These are phyloP conservation scores for Cutaneotrichosporon mucoides DNA, from an alignment of 1,284 basidiomycete genomes.

Conservation along the genomic window DNA sequence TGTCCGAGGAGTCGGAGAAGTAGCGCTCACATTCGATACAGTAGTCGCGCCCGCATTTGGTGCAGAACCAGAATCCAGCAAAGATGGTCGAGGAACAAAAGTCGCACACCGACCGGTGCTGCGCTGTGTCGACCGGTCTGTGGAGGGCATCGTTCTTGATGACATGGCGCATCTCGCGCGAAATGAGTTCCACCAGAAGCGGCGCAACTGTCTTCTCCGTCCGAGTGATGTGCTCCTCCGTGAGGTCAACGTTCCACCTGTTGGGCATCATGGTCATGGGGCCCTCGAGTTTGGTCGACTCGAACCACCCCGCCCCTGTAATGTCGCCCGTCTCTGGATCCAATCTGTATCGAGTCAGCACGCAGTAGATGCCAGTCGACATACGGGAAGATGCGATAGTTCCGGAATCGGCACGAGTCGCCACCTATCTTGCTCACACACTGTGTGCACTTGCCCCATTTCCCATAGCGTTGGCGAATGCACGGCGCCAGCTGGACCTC, in stretches of 20 bases:
- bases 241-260: slow-evolving; percentile 38
- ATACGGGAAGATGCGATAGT: slow-evolving; percentile 42
- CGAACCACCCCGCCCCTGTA: slow-evolving; percentile 36
- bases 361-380: slow-evolving; percentile 7
- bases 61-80: slow-evolving; percentile 82
- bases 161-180: slow-evolving; percentile 66
- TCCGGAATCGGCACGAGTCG: slow-evolving; percentile 44
- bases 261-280: slow-evolving; percentile 33
- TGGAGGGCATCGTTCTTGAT: slow-evolving; percentile 60
- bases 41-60: slow-evolving; percentile 80
- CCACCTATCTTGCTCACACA: slow-evolving; percentile 40
- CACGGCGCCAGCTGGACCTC: slow-evolving; percentile 38
- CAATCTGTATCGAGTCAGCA: slow-evolving; percentile 19
- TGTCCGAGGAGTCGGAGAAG: slow-evolving; percentile 61
- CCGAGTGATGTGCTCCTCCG: slow-evolving; percentile 25
- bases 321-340: slow-evolving; percentile 38
- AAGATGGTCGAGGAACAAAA: slow-evolving; percentile 90
- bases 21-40: slow-evolving; percentile 76
- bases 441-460: slow-evolving; percentile 43
- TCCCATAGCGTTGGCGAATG: slow-evolving; percentile 31
- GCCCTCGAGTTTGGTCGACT: slow-evolving; percentile 26
- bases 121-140: slow-evolving; percentile 64
- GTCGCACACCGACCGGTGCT: slow-evolving; percentile 78
- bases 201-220: slow-evolving; percentile 59
- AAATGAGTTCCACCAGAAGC: slow-evolving; percentile 64